phyloP scores from a whole-genome alignment of 2,329 filamentous ascomycete genomes.

The Epichloe hybrida region DNA sequence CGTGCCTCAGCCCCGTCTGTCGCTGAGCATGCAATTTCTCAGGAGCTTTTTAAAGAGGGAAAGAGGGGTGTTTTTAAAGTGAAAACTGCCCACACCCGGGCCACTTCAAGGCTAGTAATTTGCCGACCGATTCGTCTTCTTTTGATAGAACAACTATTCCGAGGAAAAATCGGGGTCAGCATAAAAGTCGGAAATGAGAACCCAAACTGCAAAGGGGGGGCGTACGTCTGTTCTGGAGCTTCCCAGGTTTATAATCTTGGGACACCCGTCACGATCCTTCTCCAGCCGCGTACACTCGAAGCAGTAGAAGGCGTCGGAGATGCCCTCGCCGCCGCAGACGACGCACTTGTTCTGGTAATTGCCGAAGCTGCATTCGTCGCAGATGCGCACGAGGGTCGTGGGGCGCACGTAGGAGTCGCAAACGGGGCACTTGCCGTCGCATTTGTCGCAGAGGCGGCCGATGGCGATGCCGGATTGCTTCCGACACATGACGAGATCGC shows the following conservation, averaged over 20 bases:
- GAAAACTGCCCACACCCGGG: constrained; percentile 32
- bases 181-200: not conserved
- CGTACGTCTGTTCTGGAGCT: constrained; percentile 85
- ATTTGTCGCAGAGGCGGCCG: constrained; percentile 98
- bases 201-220: constrained; percentile 8
- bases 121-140: constrained; percentile 48
- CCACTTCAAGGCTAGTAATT: constrained; percentile 37
- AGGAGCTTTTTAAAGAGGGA: not conserved
- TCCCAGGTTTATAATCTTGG: constrained; percentile 97
- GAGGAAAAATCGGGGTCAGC: constrained; percentile 2
- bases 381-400: constrained; percentile 93
- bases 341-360: constrained; percentile 99
- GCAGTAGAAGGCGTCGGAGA: constrained; percentile 97
- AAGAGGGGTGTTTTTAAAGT: too few relatives aligned
- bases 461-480: constrained; percentile 97
- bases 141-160: constrained; percentile 47
- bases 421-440: constrained; percentile 97
- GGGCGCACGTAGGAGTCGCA: constrained; percentile 98
- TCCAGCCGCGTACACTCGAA: constrained; percentile 96
- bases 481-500: constrained; percentile 98
- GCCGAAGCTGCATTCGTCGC: constrained; percentile 97
- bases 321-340: constrained; percentile 94
- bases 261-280: constrained; percentile 93
- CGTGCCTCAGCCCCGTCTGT: not conserved
- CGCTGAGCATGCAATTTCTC: not conserved